phyloP scores from a whole-genome alignment of 1,284 basidiomycete genomes.

The Trichosporon ovoides region DNA sequence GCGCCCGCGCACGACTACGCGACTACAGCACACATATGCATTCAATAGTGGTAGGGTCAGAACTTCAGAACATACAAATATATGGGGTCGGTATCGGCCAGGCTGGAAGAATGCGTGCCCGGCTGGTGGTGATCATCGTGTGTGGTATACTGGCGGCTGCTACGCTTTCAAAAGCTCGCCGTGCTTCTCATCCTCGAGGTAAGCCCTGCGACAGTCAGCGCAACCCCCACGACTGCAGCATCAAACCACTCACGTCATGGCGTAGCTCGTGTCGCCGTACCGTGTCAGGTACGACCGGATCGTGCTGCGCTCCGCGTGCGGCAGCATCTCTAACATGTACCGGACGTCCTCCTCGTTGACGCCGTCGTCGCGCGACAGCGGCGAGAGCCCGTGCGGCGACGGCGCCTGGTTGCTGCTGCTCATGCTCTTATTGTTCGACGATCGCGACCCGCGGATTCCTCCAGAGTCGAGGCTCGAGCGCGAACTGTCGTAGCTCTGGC shows the following conservation, averaged over 20 bases:
- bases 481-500: conserved; percentile 9
- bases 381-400: conserved; percentile 9
- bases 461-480: conserved; percentile 11
- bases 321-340: conserved; percentile 66
- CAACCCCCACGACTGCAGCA: too few relatives aligned
- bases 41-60: background rate
- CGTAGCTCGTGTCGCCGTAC: conserved; percentile 67
- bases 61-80: background rate
- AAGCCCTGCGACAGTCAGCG: conserved; percentile 54
- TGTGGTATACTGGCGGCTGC: background rate
- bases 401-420: background rate
- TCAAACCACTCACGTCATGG: conserved; percentile 55
- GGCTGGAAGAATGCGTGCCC: background rate
- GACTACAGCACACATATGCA: background rate
- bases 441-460: background rate
- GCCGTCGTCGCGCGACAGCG: conserved; percentile 9
- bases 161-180: conserved; percentile 52
- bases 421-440: background rate
- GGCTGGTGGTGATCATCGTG: background rate
- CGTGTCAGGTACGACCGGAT: conserved; percentile 67
- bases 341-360: conserved; percentile 51
- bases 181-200: conserved; percentile 78
- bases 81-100: background rate
- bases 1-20: too few relatives aligned
- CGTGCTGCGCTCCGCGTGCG: conserved; percentile 64